Evolutionary conservation across 805 yeast genomes (phyloP), one percentile per base, ranked within the genome.

Genomic region (Torulaspora franciscae): DNA sequence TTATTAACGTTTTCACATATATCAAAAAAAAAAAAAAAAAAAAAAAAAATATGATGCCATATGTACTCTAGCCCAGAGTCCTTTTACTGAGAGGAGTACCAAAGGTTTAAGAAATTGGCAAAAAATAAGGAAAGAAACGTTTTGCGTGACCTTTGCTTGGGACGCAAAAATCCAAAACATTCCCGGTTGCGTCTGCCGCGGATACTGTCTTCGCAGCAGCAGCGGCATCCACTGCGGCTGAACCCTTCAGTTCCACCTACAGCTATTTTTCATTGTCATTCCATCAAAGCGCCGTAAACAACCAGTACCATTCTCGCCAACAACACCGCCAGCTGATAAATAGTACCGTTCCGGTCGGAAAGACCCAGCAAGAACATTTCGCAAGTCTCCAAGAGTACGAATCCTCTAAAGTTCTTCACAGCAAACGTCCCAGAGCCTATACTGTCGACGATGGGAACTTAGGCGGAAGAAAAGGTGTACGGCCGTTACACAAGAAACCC

Each of bases 141-240:
- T n/a, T n/a, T n/a, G n/a, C n/a, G n/a, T n/a, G n/a, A n/a, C n/a
- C n/a, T n/a, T n/a, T n/a, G n/a, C n/a, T n/a, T n/a, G n/a, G n/a
- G n/a, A n/a, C n/a, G n/a, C n/a, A n/a, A n/a, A n/a, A n/a, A n/a
- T n/a, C n/a, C n/a, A n/a, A n/a, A 40, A 40, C 35, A 40, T 32
- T 40, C 43, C 43, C 43, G 24, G 38, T 30, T 40, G 36, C 43
- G 32, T 24, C 43, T 25, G 43, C 43, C 24, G 43, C 43, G 37
- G 43, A 32, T 32, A 32, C 43, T 32, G 43, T 37, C 25, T 36
- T 32, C 26, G 17, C 35, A 13, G 43, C 43, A 22, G 38, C 43
- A 29, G 32, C 25, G 25, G 34, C 28, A 17, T 14, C 43, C 43
- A 40, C 36, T 32, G 37, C 43, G 26, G 43, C 43, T 28, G 40